A percentile compares a stretch with the other conserved stretches of the same genome.
phyloP scores from a whole-genome alignment of 129 eudicot genomes.

The Centaurea solstitialis region DNA sequence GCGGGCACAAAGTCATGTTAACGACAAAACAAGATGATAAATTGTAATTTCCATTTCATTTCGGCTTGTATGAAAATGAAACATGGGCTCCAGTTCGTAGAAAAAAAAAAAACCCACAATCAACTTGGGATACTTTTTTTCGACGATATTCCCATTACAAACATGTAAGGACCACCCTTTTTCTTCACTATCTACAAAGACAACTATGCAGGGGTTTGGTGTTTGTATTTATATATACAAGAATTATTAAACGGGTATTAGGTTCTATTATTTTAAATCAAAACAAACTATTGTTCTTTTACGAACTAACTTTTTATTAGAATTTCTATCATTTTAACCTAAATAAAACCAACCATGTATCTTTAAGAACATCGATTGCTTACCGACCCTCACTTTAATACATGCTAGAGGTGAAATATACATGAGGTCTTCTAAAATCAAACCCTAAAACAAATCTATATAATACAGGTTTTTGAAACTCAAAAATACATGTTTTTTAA shows the following conservation, averaged over 20 bases:
- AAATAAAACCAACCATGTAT: background rate
- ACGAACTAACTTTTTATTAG: background rate
- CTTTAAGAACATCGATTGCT: background rate
- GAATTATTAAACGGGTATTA: background rate
- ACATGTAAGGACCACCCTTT: background rate
- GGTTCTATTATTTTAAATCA: background rate
- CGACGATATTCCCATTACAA: background rate
- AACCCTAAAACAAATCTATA: background rate
- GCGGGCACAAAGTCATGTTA: background rate
- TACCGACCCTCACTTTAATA: background rate
- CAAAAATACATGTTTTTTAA: constrained; percentile 14
- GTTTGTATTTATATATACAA: background rate
- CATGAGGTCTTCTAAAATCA: background rate
- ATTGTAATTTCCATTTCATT: background rate
- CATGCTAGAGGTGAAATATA: too few species aligned
- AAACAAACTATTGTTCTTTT: too few species aligned
- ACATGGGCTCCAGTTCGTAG: background rate
- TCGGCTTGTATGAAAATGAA: background rate
- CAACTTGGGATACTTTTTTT: background rate
- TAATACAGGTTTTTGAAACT: background rate
- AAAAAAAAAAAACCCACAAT: background rate
- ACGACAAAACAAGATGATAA: background rate
- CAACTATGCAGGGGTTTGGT: background rate
- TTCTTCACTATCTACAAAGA: background rate
- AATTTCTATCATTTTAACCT: background rate